These are phyloP conservation scores for Boletellus sp. DNA, from an alignment of 768 basidiomycete species.

Conservation along the genomic window DNA sequence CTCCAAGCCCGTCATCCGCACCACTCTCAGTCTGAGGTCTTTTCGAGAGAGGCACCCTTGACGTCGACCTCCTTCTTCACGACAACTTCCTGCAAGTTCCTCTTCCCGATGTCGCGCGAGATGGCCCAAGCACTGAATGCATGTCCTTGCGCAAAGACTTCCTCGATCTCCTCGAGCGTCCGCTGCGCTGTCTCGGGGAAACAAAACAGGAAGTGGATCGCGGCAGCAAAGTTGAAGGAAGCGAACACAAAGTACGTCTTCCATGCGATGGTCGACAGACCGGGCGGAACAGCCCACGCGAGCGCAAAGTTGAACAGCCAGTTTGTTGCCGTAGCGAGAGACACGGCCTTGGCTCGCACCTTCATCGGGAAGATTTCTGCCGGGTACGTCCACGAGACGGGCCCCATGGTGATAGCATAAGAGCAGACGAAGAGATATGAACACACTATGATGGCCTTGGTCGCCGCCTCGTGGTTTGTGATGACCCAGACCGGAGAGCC, in stretches of 20 bases:
- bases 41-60: conserved; percentile 5
- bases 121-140: conserved; percentile 70
- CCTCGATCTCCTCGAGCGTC: conserved; percentile 76
- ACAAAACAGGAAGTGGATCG: conserved; percentile 71
- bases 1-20: too few species aligned
- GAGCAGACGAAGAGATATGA: conserved; percentile 75
- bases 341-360: conserved; percentile 59
- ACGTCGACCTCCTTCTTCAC: conserved; percentile 10
- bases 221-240: conserved; percentile 70
- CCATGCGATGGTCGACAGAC: conserved; percentile 62
- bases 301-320: conserved; percentile 74
- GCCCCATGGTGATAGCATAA: conserved; percentile 75
- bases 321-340: conserved; percentile 42
- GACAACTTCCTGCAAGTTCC: conserved; percentile 51
- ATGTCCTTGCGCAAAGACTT: conserved; percentile 68
- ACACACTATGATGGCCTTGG: conserved; percentile 71
- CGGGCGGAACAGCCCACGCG: conserved; percentile 73
- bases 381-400: conserved; percentile 72
- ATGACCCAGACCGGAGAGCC: conserved; percentile 57
- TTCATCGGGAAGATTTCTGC: conserved; percentile 69
- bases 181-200: conserved; percentile 76
- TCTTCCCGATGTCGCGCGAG: conserved; percentile 57
- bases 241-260: conserved; percentile 79
- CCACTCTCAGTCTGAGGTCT: neutral
- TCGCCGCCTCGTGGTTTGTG: conserved; percentile 47